phyloP scores from a whole-genome alignment of 2,329 filamentous ascomycete genomes.

The Sporothrix luriei region DNA sequence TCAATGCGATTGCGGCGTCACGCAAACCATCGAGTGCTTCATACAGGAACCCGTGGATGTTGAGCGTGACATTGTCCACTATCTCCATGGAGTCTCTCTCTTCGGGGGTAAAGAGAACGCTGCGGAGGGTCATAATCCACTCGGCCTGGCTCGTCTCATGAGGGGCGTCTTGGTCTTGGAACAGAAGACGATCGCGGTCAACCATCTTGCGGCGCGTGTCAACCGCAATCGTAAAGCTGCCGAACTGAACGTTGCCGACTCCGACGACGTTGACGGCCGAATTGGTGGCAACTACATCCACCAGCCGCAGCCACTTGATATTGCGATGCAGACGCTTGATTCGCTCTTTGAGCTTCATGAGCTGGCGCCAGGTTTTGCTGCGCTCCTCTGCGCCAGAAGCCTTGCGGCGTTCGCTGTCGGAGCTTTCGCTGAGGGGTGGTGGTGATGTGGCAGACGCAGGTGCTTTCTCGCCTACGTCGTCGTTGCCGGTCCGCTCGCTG shows the following conservation, averaged over 20 bases:
- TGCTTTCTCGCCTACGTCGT: neutral
- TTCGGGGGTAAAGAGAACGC: constrained; percentile 84
- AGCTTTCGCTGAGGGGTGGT: neutral
- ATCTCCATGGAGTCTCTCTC: constrained; percentile 84
- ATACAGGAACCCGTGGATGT: constrained; percentile 88
- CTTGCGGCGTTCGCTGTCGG: constrained; percentile 13
- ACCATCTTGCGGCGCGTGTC: constrained; percentile 92
- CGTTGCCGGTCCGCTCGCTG: constrained; percentile 6
- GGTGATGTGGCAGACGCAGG: neutral
- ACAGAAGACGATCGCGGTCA: constrained; percentile 84
- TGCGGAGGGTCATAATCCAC: constrained; percentile 86
- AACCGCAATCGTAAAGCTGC: constrained; percentile 80
- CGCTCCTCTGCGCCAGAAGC: constrained; percentile 44
- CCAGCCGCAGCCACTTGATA: constrained; percentile 83
- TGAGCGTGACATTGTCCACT: constrained; percentile 82
- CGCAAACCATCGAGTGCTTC: constrained; percentile 82
- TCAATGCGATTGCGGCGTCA: constrained; percentile 86
- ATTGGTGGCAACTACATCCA: constrained; percentile 84
- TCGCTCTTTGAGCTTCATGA: constrained; percentile 78
- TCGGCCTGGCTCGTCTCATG: constrained; percentile 74
- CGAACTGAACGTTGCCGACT: constrained; percentile 82
- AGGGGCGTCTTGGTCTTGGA: constrained; percentile 65
- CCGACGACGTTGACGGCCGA: constrained; percentile 75
- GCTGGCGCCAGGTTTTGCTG: constrained; percentile 76
- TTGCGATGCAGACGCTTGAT: constrained; percentile 85